Conservation (phyloP, 371 early-diverging fungal genomes). For the Apophysomyces ossiformis region DNA sequence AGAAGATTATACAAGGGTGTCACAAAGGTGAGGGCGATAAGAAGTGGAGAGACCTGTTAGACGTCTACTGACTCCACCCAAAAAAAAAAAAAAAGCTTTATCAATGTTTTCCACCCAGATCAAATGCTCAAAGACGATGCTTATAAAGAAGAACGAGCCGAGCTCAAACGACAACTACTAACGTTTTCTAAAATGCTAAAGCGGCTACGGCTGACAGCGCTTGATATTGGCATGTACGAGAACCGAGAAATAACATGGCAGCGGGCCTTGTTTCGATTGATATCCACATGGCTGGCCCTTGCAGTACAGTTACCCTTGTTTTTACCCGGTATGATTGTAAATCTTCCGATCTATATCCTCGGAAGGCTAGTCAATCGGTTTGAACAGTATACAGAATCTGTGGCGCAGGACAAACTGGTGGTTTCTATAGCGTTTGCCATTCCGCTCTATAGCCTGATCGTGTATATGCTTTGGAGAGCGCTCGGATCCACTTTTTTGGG, state of each 20-base stretch:
- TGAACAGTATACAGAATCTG: conserved; percentile 57
- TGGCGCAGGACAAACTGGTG: conserved; percentile 58
- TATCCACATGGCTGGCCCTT: conserved; percentile 41
- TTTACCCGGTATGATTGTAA: conserved; percentile 59
- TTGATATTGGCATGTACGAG: conserved; percentile 53
- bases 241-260: conserved; percentile 43
- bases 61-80: neutral
- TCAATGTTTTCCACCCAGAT: conserved; percentile 37
- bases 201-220: conserved; percentile 42
- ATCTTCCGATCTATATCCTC: conserved; percentile 56
- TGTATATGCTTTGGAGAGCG: conserved; percentile 40
- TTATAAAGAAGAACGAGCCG: conserved; percentile 21
- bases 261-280: conserved; percentile 37
- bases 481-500: conserved; percentile 37
- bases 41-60: too few species aligned
- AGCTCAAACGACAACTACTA: conserved; percentile 40
- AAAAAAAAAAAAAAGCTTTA: conserved; percentile 26
- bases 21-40: conserved; percentile 42
- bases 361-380: conserved; percentile 47
- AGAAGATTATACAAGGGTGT: conserved; percentile 53
- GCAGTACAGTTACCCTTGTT: conserved; percentile 57
- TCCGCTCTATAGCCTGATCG: conserved; percentile 42
- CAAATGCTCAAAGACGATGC: conserved; percentile 9
- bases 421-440: conserved; percentile 37
- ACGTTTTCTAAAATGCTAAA: conserved; percentile 41